Conservation (phyloP, 371 early-diverging fungal species). For the Lichtheimia corymbifera region DNA sequence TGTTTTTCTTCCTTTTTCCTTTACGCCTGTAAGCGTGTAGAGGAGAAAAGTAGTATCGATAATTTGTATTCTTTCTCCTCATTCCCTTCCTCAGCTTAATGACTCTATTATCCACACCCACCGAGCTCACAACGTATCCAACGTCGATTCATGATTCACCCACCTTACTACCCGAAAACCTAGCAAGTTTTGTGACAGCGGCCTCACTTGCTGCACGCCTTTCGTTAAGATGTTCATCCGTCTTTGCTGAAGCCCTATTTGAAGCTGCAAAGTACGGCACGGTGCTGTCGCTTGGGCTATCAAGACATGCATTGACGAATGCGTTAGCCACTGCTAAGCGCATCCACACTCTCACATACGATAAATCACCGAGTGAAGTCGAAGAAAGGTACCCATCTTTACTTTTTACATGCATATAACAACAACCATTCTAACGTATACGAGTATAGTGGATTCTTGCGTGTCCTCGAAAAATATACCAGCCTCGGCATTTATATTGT, state of each 20-base stretch:
- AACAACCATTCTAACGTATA: background rate
- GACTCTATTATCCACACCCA: background rate
- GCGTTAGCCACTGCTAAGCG: constrained; percentile 61
- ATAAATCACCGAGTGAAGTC: constrained; percentile 1
- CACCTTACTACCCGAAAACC: constrained; percentile 44
- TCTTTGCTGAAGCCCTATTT: constrained; percentile 53
- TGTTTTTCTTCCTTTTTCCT: no score
- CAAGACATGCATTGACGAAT: constrained; percentile 54
- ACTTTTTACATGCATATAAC: no score
- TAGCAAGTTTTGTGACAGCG: constrained; percentile 42
- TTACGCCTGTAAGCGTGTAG: no score
- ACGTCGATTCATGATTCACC: constrained; percentile 27
- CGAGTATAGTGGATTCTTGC: constrained; percentile 46
- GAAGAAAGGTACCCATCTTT: constrained; percentile 12
- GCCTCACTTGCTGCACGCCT: constrained; percentile 46
- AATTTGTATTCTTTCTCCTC: no score
- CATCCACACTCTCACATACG: constrained; percentile 43
- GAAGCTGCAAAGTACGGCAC: constrained; percentile 66
- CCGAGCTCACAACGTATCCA: constrained; percentile 8
- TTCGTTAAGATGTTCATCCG: constrained; percentile 41
- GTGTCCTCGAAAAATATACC: constrained; percentile 71
- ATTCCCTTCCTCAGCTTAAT: background rate
- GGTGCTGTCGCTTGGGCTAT: constrained; percentile 57
- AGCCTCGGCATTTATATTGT: constrained; percentile 69
- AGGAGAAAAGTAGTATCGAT: no score